Evolutionary conservation across 768 basidiomycete genomes (phyloP).

Genomic region (Tubosaeta brunneosetosa): DNA sequence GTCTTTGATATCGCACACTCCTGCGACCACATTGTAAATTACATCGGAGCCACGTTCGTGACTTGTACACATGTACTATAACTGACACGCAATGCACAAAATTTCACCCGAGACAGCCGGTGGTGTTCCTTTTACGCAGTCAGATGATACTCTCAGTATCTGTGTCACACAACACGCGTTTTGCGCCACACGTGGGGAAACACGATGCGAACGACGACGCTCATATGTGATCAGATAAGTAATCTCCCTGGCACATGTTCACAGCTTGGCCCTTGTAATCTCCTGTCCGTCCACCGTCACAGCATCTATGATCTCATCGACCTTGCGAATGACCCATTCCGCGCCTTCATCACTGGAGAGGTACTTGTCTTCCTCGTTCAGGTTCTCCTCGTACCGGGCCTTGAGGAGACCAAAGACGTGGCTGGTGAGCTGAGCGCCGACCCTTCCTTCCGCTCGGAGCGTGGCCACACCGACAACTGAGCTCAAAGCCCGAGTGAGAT

Average conservation of each 20-base stretch:
- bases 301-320: constrained; percentile 77
- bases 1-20: constrained; percentile 34
- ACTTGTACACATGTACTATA: constrained; percentile 31
- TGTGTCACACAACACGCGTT: constrained; percentile 27
- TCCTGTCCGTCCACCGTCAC: constrained; percentile 46
- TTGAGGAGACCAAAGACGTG: constrained; percentile 91
- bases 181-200: constrained; percentile 29
- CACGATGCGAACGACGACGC: constrained; percentile 27
- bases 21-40: constrained; percentile 31
- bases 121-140: constrained; percentile 16
- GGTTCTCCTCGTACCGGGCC: constrained; percentile 56
- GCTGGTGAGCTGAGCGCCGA: constrained; percentile 82
- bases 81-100: constrained; percentile 26
- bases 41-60: constrained; percentile 26
- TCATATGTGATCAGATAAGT: constrained; percentile 25
- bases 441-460: constrained; percentile 77
- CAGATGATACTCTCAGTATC: constrained; percentile 15
- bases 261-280: constrained; percentile 57
- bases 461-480: constrained; percentile 83
- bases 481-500: constrained; percentile 78
- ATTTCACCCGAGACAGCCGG: constrained; percentile 19
- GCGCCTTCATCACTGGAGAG: constrained; percentile 81
- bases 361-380: constrained; percentile 72
- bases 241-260: constrained; percentile 28
- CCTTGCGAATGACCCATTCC: constrained; percentile 81